These are phyloP conservation scores for Tetragonia tetragonoides DNA, from an alignment of 148 eudicot genomes.

Conservation along the genomic window DNA sequence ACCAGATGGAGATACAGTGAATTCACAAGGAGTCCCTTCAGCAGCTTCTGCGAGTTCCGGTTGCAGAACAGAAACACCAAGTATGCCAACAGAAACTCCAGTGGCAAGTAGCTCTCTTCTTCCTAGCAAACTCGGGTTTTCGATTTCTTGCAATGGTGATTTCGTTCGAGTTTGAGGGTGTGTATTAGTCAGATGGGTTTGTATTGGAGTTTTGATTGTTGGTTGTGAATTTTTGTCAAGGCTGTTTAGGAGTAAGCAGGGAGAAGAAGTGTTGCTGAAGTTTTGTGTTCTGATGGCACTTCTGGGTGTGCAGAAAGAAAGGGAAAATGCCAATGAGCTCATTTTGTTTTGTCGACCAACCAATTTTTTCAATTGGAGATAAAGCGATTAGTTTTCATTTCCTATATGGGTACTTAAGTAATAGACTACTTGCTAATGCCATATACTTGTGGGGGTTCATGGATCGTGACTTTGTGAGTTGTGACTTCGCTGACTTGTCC, in stretches of 20 bases:
- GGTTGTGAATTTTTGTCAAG: not conserved
- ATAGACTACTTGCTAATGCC: too few relatives aligned
- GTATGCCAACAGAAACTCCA: conserved; percentile 25
- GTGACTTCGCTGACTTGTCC: too few relatives aligned
- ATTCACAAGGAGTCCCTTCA: conserved; percentile 47
- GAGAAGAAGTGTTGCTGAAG: not conserved
- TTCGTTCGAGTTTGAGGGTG: not conserved
- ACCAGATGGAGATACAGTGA: conserved; percentile 58
- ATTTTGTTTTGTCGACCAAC: conserved; percentile 6
- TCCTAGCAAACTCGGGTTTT: conserved; percentile 10
- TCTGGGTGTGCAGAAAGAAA: not conserved
- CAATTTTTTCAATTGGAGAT: not conserved
- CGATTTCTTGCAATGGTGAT: not conserved
- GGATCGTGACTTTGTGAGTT: too few relatives aligned
- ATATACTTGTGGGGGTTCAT: too few relatives aligned
- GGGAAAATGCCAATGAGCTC: conserved; percentile 2
- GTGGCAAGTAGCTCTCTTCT: conserved; percentile 50
- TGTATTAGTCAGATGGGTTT: not conserved
- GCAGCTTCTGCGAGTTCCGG: conserved; percentile 22
- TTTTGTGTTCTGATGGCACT: not conserved
- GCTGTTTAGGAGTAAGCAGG: not conserved
- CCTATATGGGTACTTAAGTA: too few relatives aligned
- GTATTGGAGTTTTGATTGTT: not conserved
- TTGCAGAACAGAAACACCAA: conserved; percentile 15
- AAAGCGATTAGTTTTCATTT: not conserved